Conservation (phyloP, 1,139 yeast species). For the Pichiaceae sp. region DNA sequence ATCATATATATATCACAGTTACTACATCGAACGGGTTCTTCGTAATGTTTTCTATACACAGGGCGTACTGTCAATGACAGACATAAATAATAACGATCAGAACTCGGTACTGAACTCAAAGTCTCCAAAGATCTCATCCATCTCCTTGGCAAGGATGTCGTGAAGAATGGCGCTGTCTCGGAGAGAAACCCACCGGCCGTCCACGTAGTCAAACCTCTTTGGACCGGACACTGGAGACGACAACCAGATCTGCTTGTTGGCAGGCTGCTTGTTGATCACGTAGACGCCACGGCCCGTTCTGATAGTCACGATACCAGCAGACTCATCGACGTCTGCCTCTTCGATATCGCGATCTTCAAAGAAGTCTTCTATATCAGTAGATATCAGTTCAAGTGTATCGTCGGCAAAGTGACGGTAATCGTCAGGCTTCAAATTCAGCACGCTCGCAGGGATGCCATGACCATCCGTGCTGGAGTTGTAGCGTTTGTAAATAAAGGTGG, state of each 20-base stretch:
- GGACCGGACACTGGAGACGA: constrained; percentile 94
- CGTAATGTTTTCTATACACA: too few relatives aligned
- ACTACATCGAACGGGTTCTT: too few relatives aligned
- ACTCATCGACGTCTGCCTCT: constrained; percentile 67
- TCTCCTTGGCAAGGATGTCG: constrained; percentile 39
- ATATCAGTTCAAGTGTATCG: constrained; percentile 52
- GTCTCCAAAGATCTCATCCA: constrained; percentile 28
- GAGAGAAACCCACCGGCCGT: constrained; percentile 53
- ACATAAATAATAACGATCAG: too few relatives aligned
- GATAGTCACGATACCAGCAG: constrained; percentile 73
- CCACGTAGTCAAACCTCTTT: constrained; percentile 53
- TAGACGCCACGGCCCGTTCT: constrained; percentile 68
- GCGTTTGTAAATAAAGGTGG: constrained; percentile 4
- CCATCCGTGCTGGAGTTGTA: constrained; percentile 32
- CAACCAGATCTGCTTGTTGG: constrained; percentile 89
- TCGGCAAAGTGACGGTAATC: constrained; percentile 56
- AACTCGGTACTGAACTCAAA: constrained; percentile 13
- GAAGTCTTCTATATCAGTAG: constrained; percentile 56
- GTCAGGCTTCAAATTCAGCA: constrained; percentile 35
- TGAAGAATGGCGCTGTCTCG: constrained; percentile 45
- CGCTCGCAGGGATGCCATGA: constrained; percentile 38
- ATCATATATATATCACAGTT: too few relatives aligned
- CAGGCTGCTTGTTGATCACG: constrained; percentile 89
- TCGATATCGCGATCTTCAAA: constrained; percentile 43
- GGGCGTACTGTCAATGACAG: too few relatives aligned